Evolutionary conservation across 441 rosid species (phyloP).

Genomic region (Brassica balearica): DNA sequence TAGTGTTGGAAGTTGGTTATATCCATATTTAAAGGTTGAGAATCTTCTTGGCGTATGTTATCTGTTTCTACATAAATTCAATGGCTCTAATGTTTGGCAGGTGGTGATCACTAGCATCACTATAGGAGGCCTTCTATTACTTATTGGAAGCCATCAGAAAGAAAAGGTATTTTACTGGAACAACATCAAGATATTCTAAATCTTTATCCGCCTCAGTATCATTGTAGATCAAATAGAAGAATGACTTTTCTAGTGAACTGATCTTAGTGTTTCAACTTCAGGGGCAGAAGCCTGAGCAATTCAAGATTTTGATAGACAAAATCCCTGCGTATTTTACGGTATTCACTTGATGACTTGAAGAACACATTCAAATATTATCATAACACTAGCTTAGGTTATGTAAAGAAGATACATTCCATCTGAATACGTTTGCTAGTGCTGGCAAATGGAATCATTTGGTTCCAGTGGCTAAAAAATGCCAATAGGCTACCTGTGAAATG

Average conservation of each 20-base stretch:
- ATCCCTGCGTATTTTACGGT: slow-evolving; percentile 99
- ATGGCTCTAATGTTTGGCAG: slow-evolving; percentile 52
- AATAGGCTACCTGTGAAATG: not conserved
- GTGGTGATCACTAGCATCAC: slow-evolving; percentile 96
- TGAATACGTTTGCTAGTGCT: not conserved
- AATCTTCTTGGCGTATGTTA: slow-evolving; percentile 5
- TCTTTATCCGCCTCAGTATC: slow-evolving; percentile 13
- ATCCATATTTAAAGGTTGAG: not conserved
- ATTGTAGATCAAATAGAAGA: slow-evolving; percentile 3
- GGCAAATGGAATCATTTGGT: not conserved
- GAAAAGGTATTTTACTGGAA: slow-evolving; percentile 62
- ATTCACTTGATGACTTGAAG: slow-evolving; percentile 37
- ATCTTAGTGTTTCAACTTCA: slow-evolving; percentile 41
- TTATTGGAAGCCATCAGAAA: slow-evolving; percentile 94
- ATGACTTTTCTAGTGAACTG: slow-evolving; percentile 11
- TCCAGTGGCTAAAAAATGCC: not conserved
- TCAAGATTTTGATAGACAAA: slow-evolving; percentile 85
- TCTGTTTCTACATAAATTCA: not conserved
- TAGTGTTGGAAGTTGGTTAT: not conserved
- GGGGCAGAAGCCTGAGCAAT: slow-evolving; percentile 88
- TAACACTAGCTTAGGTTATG: not conserved
- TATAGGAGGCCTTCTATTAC: slow-evolving; percentile 76
- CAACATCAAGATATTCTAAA: not conserved
- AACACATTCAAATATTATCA: not conserved
- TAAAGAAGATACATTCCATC: not conserved